Evolutionary conservation across 2,329 filamentous ascomycete genomes (phyloP), one percentile per base, ranked within the genome.

Genomic region (Elsinoe batatas): DNA sequence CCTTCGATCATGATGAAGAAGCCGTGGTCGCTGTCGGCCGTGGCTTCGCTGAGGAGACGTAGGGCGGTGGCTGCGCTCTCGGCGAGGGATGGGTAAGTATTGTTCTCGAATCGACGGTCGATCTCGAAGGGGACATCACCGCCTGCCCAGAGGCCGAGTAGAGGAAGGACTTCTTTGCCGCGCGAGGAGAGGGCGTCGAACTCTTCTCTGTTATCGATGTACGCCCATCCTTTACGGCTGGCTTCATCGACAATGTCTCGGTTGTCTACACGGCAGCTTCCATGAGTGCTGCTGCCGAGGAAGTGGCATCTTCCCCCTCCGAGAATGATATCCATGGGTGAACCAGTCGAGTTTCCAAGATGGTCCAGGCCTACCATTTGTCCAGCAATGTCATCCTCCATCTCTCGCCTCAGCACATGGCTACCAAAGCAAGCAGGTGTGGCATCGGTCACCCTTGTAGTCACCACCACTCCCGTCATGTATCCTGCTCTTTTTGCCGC

Each of bases 1-100:
- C 91, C 93, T 71, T 98, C 93, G 59, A 98, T 94, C 91, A 98
- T 95, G 63, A 98, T 76, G 72, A 98, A 98, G 76, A 97, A 98
- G 3, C 93, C 93, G 70, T 94, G 83, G 40, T 97, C 89, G 59
- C 81, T 89, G 65, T 91, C 77, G 65, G 81, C 77, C 0, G 93
- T 96, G 0, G 91, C 93, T 58, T 83, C 82, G 59, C 86, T 85
- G 20, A 98, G 79, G 1, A 88, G 83, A 12, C 79, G 81, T 59
- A 98, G 76, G 1, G 93, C 91, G 13, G 88, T 88, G 62, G 79
- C 78, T 7, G 91, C 82, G 90, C 96, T 97, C 71, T 96, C 91
- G 67, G 87, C 87, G 38, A 98, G 76, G 13, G 88, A 91, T 3
- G 93, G 93, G 67, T 95, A 97, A 30, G 83, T 70, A 54, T 93